Base-by-base conservation (phyloP, 108 stramenopile species). In the Hondaea fermentalgiana region DNA sequence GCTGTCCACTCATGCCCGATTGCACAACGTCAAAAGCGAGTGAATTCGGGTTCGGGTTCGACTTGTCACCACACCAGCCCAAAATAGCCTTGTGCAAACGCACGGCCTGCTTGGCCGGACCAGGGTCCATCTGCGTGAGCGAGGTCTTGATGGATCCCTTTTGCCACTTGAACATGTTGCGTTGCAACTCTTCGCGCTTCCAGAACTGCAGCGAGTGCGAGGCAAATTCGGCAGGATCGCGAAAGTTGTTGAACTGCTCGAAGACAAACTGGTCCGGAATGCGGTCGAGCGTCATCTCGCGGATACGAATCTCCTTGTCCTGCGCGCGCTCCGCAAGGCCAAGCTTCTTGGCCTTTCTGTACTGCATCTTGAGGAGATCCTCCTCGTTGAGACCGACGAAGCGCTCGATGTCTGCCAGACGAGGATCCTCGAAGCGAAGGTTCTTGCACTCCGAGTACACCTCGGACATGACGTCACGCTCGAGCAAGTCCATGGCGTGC, bases 261-360 rank as follows among this genome's bases (percentile, higher is more conserved):
- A 92, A 91, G 25, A 83, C 88, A 64, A 93, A 91, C 64, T 60
- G 64, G 5, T n/a, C 59, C 14, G 59, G 89, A 60, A 91, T 91
- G 16, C 90, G 90, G 45, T 92, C 93, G 28, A 93, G 90, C 53
- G 87, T 91, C 47, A 93, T 88, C 91, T 93, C 93, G 87, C 92
- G 92, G 4, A 93, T 91, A 57, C 89, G 71, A 87, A 93, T 93
- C 91, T 93, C 92, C 72, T 92, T 91, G 72, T 93, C 91, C 55
- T 93, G 90, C 14, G 92, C 92, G 12, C 93, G 60, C 55, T 90
- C 92, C 5, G 93, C 91, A 58, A 92, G 87, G 57, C 92, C 92
- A 12, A 88, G 88, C 72, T 91, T 89, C 72, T 92, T 90, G 55
- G 93, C 93, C 60, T 90, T 91, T 60, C 91, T 72, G 57, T 92